phyloP scores from a whole-genome alignment of 1,284 basidiomycete species.

The Coniferiporia sulphurascens region DNA sequence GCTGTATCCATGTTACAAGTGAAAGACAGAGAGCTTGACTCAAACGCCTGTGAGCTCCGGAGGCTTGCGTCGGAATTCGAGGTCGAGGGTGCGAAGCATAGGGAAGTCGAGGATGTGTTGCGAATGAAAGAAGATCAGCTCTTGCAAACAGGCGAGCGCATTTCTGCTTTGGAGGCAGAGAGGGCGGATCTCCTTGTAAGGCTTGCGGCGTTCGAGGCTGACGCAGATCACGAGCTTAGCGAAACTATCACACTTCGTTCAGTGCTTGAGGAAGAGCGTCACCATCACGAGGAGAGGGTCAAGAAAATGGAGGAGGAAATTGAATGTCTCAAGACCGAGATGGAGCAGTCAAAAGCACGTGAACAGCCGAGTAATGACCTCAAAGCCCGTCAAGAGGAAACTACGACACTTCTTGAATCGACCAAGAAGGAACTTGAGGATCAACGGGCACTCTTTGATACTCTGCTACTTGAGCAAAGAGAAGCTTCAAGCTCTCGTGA shows the following conservation, averaged over 20 bases:
- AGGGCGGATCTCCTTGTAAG: constrained; percentile 3
- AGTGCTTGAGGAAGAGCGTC: constrained; percentile 10
- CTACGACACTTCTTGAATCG: not conserved
- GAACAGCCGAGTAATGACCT: constrained; percentile 3
- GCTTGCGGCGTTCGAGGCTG: constrained; percentile 8
- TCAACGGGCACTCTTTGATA: constrained; percentile 2
- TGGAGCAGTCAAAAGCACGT: constrained; percentile 1
- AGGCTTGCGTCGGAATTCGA: constrained; percentile 6
- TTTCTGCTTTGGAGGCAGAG: constrained; percentile 5
- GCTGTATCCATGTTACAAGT: not conserved
- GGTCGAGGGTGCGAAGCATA: not conserved
- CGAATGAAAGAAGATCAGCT: not conserved
- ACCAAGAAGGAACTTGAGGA: constrained; percentile 12
- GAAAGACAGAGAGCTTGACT: not conserved
- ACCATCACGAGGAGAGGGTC: not conserved
- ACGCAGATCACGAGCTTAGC: constrained; percentile 1
- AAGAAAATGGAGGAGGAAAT: constrained; percentile 28
- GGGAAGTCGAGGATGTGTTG: not conserved
- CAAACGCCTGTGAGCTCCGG: not conserved
- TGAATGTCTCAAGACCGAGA: not conserved
- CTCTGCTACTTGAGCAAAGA: not conserved
- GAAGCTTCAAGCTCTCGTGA: not conserved
- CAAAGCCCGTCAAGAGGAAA: constrained; percentile 6
- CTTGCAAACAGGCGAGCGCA: not conserved
- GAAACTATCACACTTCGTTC: constrained; percentile 5